phyloP scores from a whole-genome alignment of 257 asterid species.

The Primulina huaijiensis region DNA sequence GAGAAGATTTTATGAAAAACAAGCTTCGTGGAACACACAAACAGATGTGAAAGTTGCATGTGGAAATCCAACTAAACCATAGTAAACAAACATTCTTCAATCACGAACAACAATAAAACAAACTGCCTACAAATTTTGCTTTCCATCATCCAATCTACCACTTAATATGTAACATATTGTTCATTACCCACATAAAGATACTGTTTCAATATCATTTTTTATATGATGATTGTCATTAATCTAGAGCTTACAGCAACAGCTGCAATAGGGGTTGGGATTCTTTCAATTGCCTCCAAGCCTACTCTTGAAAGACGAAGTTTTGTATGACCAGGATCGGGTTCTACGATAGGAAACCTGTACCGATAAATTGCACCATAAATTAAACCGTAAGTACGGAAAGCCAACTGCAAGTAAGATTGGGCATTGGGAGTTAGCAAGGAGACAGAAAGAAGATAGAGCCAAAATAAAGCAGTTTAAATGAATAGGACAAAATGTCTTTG shows the following conservation, averaged over 20 bases:
- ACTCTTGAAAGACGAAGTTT: slow-evolving; percentile 83
- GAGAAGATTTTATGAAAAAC: neutral
- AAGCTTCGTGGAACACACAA: slow-evolving; percentile 10
- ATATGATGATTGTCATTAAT: slow-evolving; percentile 22
- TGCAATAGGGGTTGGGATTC: slow-evolving; percentile 79
- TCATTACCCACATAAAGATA: slow-evolving; percentile 6
- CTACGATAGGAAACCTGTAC: slow-evolving; percentile 84
- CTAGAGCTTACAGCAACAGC: slow-evolving; percentile 81
- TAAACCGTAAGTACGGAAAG: neutral
- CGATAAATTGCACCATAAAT: slow-evolving; percentile 16
- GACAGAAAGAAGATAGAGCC: neutral
- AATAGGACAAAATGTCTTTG: slow-evolving; percentile 1
- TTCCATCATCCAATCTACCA: slow-evolving; percentile 3
- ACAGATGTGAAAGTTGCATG: slow-evolving; percentile 5
- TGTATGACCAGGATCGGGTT: slow-evolving; percentile 95
- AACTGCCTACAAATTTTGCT: neutral
- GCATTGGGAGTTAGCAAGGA: neutral
- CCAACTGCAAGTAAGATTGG: slow-evolving; percentile 14
- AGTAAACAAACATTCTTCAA: slow-evolving; percentile 1
- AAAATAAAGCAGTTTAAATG: slow-evolving; percentile 15
- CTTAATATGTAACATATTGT: slow-evolving; percentile 4
- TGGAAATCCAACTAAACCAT: neutral
- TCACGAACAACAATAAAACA: slow-evolving; percentile 9
- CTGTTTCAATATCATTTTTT: slow-evolving; percentile 9
- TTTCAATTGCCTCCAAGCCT: slow-evolving; percentile 90